Conservation (phyloP, 2,329 filamentous ascomycete species). For the Drechslerella coelobrocha region DNA sequence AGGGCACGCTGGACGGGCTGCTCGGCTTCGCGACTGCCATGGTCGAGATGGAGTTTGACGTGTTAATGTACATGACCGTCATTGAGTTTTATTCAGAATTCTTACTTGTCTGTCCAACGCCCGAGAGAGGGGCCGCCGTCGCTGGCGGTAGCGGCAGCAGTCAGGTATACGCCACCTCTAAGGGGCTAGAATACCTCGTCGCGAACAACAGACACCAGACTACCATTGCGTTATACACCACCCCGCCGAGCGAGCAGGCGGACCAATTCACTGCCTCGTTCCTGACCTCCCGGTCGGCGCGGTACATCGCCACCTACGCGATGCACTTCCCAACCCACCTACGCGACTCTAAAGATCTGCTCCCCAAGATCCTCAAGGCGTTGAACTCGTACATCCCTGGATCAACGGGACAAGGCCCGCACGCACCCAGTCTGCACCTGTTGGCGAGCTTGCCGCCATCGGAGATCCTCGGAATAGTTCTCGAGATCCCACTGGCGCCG, state of each 20-base stretch:
- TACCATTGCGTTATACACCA: conserved; percentile 38
- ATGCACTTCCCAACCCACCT: conserved; percentile 39
- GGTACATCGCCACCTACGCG: conserved; percentile 43
- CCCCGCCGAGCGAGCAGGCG: conserved; percentile 34
- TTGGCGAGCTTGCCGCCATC: conserved; percentile 28
- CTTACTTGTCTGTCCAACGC: conserved; percentile 33
- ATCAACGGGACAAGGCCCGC: conserved; percentile 35
- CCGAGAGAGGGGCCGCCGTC: conserved; percentile 13
- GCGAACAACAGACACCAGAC: conserved; percentile 45
- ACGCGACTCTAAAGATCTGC: conserved; percentile 29
- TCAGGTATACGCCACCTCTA: conserved; percentile 39
- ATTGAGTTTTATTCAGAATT: conserved; percentile 49
- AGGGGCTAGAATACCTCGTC: conserved; percentile 44
- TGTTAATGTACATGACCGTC: conserved; percentile 49
- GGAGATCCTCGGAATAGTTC: conserved; percentile 21
- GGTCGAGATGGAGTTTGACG: conserved; percentile 49
- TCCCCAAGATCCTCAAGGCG: conserved; percentile 42
- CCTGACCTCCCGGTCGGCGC: conserved; percentile 37
- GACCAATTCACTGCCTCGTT: conserved; percentile 48
- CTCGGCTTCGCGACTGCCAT: conserved; percentile 47
- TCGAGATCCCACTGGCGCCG: conserved; percentile 39
- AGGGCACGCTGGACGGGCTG: conserved; percentile 43
- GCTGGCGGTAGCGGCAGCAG: no score
- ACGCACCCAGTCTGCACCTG: conserved; percentile 34
- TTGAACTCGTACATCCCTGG: conserved; percentile 44